Evolutionary conservation across 2,329 filamentous ascomycete species (phyloP), one percentile per base, ranked within the genome.

Genomic region (Nectriaceae sp.): DNA sequence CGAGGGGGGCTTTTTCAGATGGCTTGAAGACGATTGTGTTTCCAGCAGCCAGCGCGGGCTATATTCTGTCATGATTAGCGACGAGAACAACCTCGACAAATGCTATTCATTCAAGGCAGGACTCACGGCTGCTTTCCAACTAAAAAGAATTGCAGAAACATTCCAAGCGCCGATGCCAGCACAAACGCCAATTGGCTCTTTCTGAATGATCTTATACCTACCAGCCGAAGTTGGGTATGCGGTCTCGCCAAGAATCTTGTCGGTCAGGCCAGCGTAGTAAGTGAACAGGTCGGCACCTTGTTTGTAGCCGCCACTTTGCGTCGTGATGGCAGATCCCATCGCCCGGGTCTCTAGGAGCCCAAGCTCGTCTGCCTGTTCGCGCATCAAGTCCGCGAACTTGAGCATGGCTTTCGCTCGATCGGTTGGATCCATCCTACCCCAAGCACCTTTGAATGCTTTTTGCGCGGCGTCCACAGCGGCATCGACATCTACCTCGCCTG

Each of bases 21-120:
- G 77, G 75, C 65, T 81, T 81, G 54, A 79, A 61, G 49, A 82
- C 77, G 40, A 81, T 62, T n/a, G 65, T 63, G 58, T 80, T 80
- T 5, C 78, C 78, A 0, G 80, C 78, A 26, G 82, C 54, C 4
- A 85, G 59, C 2, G 77, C 76, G 1, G 79, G 75, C 26, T 31
- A 31, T 31, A n/a, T n/a, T 15, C 8, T 31, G 26, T 8, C 15
- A 31, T 31, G 26, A 15, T 31, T 31, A 31, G 15, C 26, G 8
- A 31, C 26, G 15, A 15, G 26, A 31, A 31, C 26, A 31, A 31
- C 10, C n/a, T n/a, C n/a, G n/a, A n/a, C n/a, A n/a, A n/a, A n/a
- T n/a, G n/a, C n/a, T n/a, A n/a, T n/a, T n/a, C n/a, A n/a, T 15
- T 15, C 26, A 31, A 31, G 15, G 26, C 26, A 15, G 15, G 2